A percentile compares a stretch with the other conserved stretches of the same genome.
phyloP scores from a whole-genome alignment of 1,139 yeast genomes.

The Wickerhamomyces sp. region DNA sequence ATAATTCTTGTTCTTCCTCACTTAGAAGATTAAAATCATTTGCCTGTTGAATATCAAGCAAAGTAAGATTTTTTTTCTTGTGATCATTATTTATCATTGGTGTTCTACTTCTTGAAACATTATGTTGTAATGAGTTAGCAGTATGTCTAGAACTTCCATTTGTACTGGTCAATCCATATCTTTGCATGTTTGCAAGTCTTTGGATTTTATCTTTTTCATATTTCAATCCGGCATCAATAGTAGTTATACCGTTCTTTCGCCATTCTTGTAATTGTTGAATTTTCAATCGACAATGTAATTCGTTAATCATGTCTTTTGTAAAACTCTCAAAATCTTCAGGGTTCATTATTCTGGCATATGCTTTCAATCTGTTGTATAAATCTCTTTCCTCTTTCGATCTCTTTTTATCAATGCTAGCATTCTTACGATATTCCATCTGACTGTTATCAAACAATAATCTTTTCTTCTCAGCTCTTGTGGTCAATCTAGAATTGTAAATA shows the following conservation, averaged over 20 bases:
- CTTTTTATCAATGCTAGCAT: constrained; percentile 54
- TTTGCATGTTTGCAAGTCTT: constrained; percentile 53
- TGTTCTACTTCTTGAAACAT: constrained; percentile 5
- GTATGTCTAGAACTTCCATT: constrained; percentile 24
- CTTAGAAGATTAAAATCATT: constrained; percentile 80
- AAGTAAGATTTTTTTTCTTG: constrained; percentile 36
- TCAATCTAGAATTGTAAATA: constrained; percentile 82
- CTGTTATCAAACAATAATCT: constrained; percentile 72
- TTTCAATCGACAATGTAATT: constrained; percentile 71
- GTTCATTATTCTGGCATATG: constrained; percentile 76
- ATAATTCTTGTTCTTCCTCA: constrained; percentile 79
- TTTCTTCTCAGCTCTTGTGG: constrained; percentile 90
- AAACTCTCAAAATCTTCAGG: constrained; percentile 76
- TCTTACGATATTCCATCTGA: constrained; percentile 75
- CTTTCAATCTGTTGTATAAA: constrained; percentile 64
- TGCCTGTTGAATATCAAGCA: constrained; percentile 69
- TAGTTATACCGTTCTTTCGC: constrained; percentile 84
- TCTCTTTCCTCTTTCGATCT: constrained; percentile 90
- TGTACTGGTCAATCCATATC: constrained; percentile 39
- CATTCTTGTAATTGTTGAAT: constrained; percentile 91
- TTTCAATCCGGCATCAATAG: constrained; percentile 76
- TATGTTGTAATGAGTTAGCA: constrained; percentile 22
- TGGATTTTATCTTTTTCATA: constrained; percentile 84
- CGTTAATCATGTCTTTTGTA: constrained; percentile 66
- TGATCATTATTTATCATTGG: constrained; percentile 18